These are phyloP conservation scores for Suhomyces chickasaworum DNA, from an alignment of 1,139 yeast genomes.

Conservation along the genomic window DNA sequence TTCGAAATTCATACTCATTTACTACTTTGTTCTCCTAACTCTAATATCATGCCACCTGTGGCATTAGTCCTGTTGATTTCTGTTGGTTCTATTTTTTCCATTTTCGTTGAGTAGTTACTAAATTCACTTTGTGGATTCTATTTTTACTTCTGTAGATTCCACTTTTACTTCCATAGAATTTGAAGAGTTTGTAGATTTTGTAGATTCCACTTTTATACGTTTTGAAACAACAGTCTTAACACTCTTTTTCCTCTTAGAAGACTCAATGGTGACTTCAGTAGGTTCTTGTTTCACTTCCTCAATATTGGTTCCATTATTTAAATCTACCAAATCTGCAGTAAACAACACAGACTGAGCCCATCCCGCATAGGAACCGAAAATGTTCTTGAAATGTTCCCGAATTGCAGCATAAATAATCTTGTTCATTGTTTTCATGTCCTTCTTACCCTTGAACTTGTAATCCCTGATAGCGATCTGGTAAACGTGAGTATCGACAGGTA, in stretches of 20 bases:
- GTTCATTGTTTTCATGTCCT: conserved; percentile 51
- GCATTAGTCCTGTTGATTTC: background rate
- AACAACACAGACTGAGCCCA: conserved; percentile 97
- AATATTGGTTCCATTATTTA: conserved; percentile 52
- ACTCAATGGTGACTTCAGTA: background rate
- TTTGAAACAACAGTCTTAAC: background rate
- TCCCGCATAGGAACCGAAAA: conserved; percentile 93
- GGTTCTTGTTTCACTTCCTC: conserved; percentile 2
- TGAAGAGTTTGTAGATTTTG: too few relatives aligned
- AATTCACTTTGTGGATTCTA: too few relatives aligned
- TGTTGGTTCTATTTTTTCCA: too few relatives aligned
- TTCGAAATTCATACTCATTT: too few relatives aligned
- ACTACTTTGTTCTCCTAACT: too few relatives aligned
- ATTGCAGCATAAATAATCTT: conserved; percentile 64
- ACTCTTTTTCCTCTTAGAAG: background rate
- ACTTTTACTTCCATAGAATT: background rate
- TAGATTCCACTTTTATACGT: background rate
- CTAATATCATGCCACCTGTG: background rate
- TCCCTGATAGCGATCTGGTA: conserved; percentile 86
- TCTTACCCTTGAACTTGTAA: conserved; percentile 59
- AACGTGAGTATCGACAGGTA: conserved; percentile 97
- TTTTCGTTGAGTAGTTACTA: too few relatives aligned
- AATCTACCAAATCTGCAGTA: conserved; percentile 74
- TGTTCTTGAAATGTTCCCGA: conserved; percentile 57
- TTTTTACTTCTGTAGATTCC: background rate